Base-by-base conservation (phyloP, 495 filamentous ascomycete species). In the Neurospora pannonica region DNA sequence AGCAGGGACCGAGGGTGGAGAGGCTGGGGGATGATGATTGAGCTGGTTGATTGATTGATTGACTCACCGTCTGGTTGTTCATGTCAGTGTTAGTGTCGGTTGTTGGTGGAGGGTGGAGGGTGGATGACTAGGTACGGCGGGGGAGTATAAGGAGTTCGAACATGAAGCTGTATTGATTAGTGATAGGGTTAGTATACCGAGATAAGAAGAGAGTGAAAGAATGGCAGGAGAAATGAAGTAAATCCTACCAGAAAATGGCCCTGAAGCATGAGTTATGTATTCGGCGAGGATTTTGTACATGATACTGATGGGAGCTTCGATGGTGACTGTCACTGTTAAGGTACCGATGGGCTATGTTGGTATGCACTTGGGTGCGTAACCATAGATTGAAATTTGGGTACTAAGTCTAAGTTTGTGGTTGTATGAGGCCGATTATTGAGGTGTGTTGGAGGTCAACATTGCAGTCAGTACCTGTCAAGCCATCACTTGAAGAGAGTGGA, bases 1-100 rank as follows among this genome's bases (percentile, higher is more conserved):
- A 76, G 77, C 77, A 77, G 15, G 84, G 84, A 6, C 81, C 79
- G 17, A 80, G 80, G 71, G 82, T 87, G 9, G 78, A 75, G 46
- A 62, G 81, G 48, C 67, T 82, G 70, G 74, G 76, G 36, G 81
- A 82, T 73, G 48, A 60, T 60, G 46, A 54, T 54, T 54, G 39
- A 40, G 38, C 17, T 43, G 40, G 17, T 11, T 39, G 38, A 0
- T 39, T 15, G 48, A 54, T 24, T 24, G 43, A 48, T 2, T 24
- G 46, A 24, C n/a, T 28, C 11, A 24, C 21, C 0, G 21, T 60
- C 21, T 60, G 10, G 9, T 24, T 28, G 21, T 15, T 2, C 42
- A 46, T 46, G 5, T 54, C 21, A 24, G 19, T 13, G 46, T 60
- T 11, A 24, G 21, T 48, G 43, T 48, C 19, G n/a, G n/a, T 46